Evolutionary conservation across 768 basidiomycete genomes (phyloP), one percentile per base, ranked within the genome.

Genomic region (Roridomyces roridus): DNA sequence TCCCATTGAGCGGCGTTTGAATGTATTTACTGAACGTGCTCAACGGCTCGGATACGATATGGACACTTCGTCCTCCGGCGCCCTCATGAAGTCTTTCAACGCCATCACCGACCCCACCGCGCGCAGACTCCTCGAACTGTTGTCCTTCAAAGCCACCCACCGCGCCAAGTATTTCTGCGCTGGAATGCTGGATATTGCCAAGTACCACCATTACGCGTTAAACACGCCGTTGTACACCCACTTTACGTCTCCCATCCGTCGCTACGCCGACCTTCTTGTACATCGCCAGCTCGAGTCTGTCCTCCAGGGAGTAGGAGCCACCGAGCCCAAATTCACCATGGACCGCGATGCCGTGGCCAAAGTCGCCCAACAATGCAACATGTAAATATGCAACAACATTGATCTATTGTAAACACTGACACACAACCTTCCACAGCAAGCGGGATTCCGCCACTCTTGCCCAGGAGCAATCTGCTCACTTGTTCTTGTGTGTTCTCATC

Each of bases 171-270:
- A 99, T 75, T 98, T 98, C 87, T 99, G 97, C 69, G 85, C 95
- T 23, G 97, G 97, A 60, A 98, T 98, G 96, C 80, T 99, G 65
- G 97, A 99, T 73, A 99, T 99, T 67, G 94, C 95, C 37, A 98
- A 98, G 77, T 99, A 98, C 68, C 77, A 85, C 26, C 97, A 99
- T 73, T 98, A 93, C 70, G 88, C 96, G 0, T 78, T 98, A 63
- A 96, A 87, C 62, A 78, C 85, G 6, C 95, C 97, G 17, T 80
- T 99, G 40, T 99, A 98, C 77, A 96, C 91, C 9, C 91, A 94
- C 71, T 94, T 92, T 75, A 94, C 92, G 1, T 94, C 89, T 6
- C 97, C 95, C 9, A 95, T 97, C 65, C 87, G 93, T 46, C 91
- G 93, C 18, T 94, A 95, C 68, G 93, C 94, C 46, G 97, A 99